Conservation (phyloP, 768 basidiomycete genomes). For the Postia placenta region DNA sequence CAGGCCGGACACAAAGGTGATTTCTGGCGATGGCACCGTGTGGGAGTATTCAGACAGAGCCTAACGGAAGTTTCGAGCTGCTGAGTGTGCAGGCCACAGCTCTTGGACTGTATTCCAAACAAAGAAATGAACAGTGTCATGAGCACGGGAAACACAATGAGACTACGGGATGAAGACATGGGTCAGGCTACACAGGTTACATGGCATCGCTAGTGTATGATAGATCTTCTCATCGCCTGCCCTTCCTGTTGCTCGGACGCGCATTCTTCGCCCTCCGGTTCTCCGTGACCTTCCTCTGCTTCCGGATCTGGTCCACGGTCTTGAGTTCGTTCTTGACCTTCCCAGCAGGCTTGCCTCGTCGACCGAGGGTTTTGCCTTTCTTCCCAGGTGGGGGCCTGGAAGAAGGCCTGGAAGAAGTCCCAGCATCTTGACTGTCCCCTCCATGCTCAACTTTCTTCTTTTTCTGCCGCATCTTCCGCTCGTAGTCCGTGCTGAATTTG, state of each 20-base stretch:
- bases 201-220: conserved; percentile 1
- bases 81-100: no score
- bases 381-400: conserved; percentile 26
- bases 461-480: conserved; percentile 59
- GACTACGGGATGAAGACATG: not conserved
- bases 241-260: conserved; percentile 49
- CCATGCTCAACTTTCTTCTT: conserved; percentile 47
- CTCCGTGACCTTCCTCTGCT: conserved; percentile 58
- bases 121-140: no score
- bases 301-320: conserved; percentile 82
- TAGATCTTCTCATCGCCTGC: conserved; percentile 30
- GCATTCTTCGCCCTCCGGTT: conserved; percentile 75
- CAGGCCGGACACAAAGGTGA: conserved; percentile 36
- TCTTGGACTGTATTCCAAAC: no score
- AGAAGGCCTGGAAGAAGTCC: conserved; percentile 12
- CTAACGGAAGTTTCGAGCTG: conserved; percentile 4
- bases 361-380: conserved; percentile 27
- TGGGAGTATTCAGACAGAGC: conserved; percentile 69
- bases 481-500: conserved; percentile 65
- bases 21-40: conserved; percentile 60
- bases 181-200: conserved; percentile 1
- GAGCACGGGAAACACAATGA: no score
- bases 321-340: conserved; percentile 81
- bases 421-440: conserved; percentile 19
- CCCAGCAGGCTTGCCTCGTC: conserved; percentile 54